Evolutionary conservation across 139 green algal species (phyloP).

Genomic region (Chlorella sp.): DNA sequence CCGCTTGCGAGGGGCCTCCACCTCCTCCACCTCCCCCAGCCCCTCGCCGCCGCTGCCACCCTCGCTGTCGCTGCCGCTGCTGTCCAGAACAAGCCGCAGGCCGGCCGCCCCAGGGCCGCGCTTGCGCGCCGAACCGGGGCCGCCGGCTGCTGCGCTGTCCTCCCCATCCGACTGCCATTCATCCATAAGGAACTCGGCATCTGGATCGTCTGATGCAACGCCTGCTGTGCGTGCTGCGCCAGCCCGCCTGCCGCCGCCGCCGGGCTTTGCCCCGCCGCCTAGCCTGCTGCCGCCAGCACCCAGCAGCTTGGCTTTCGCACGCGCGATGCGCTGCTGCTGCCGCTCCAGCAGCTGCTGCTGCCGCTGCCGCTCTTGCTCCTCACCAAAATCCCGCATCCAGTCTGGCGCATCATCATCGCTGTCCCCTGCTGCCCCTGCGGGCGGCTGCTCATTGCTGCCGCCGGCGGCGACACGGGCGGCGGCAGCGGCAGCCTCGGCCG

Average conservation of each 20-base stretch:
- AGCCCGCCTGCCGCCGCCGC: background rate
- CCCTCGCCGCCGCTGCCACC: background rate
- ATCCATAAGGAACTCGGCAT: slow-evolving; percentile 40
- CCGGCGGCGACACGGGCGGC: background rate
- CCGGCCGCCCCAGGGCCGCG: background rate
- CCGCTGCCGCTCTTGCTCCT: slow-evolving; percentile 41
- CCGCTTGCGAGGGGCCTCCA: slow-evolving; percentile 20
- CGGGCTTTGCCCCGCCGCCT: no score
- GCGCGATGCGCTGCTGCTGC: background rate
- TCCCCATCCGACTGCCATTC: slow-evolving; percentile 7
- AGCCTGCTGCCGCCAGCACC: background rate
- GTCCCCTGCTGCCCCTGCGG: background rate
- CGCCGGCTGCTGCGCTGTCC: background rate
- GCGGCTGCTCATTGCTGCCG: no score
- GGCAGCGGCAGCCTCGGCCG: background rate
- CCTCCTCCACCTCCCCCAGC: slow-evolving; percentile 27
- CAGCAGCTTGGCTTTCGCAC: background rate
- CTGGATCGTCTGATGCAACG: background rate
- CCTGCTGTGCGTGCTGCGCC: background rate
- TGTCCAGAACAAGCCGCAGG: background rate
- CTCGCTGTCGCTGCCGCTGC: slow-evolving; percentile 39
- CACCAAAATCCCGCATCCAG: slow-evolving; percentile 66
- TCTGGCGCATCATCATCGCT: slow-evolving; percentile 58
- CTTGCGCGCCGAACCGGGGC: background rate
- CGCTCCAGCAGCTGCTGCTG: slow-evolving; percentile 7